Evolutionary conservation across 495 filamentous ascomycete species (phyloP), one percentile per base, ranked within the genome.

Genomic region (Talaromyces wortmannii): DNA sequence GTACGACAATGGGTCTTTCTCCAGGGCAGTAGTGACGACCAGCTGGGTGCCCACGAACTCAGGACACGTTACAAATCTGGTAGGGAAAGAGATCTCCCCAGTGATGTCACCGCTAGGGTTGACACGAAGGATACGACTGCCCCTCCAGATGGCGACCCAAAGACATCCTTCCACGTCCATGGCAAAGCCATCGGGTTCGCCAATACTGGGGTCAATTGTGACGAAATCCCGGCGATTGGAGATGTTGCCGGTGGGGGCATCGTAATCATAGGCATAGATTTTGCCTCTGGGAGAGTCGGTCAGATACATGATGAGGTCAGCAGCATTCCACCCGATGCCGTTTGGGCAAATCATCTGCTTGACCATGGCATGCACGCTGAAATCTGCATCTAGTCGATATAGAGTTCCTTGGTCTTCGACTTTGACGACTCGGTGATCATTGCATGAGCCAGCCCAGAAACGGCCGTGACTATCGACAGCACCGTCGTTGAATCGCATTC

Each of bases 371-470:
- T 85, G 79, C 60, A 87, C 63, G 42, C 65, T 76, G 55, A 81
- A 63, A 62, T 87, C 84, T 5, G 82, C 75, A 60, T 88, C 79
- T 18, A 87, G 76, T 59, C 83, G 75, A 67, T 86, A 87, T 6
- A 88, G 67, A 17, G 78, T 70, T 30, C 83, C 83, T 72, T 75
- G 70, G 46, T 69, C 55, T 16, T 61, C 58, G 1, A 61, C 69
- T 7, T 57, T 52, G 45, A 73, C 57, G 42, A 73, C 58, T 46
- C 75, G 75, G 33, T 73, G 71, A 61, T 96, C 91, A 58, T 88
- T 92, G 89, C 96, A 95, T 43, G 83, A 79, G n/a, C 90, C 89
- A 6, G 89, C 79, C 90, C 91, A 96, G 68, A 92, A 94, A 44
- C 91, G 77, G 53, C 91, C 92, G 53, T 85, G 75, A 44, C 83